Conservation (phyloP, 2,329 filamentous ascomycete species). For the Niveomyces coronatus region DNA sequence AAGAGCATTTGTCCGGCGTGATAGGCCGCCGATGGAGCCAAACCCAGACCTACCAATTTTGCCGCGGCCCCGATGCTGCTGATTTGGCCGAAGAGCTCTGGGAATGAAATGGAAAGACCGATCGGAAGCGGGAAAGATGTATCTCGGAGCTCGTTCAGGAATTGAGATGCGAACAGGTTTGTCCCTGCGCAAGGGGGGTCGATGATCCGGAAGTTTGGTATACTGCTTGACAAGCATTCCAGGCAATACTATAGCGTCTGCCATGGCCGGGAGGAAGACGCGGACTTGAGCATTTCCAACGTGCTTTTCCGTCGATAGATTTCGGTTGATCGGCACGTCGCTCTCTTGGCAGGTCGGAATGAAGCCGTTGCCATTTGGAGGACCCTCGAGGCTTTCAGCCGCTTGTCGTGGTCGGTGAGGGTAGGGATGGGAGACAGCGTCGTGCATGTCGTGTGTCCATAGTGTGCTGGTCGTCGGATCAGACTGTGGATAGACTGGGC, state of each 20-base stretch:
- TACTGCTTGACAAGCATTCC: constrained; percentile 80
- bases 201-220: constrained; percentile 87
- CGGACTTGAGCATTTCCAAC: constrained; percentile 79
- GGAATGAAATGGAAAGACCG: constrained; percentile 98
- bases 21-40: constrained; percentile 55
- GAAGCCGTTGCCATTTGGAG: constrained; percentile 42
- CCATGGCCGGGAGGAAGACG: constrained; percentile 69
- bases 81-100: constrained; percentile 82
- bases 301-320: constrained; percentile 72
- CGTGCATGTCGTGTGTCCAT: constrained; percentile 95
- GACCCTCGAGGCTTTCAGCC: constrained; percentile 36
- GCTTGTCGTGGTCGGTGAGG: constrained; percentile 32
- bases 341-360: constrained; percentile 49
- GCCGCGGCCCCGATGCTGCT: constrained; percentile 66
- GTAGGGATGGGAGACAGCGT: constrained; percentile 45
- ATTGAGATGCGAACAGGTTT: constrained; percentile 93
- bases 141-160: constrained; percentile 66
- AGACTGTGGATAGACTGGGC: constrained; percentile 33
- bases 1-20: constrained; percentile 76
- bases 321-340: constrained; percentile 58
- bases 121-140: constrained; percentile 83
- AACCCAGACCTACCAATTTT: constrained; percentile 65
- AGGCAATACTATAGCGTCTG: constrained; percentile 58
- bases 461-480: constrained; percentile 60
- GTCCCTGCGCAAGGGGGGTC: constrained; percentile 85